phyloP scores from a whole-genome alignment of 352 stramenopile genomes.

The Elongisporangium prolatum region DNA sequence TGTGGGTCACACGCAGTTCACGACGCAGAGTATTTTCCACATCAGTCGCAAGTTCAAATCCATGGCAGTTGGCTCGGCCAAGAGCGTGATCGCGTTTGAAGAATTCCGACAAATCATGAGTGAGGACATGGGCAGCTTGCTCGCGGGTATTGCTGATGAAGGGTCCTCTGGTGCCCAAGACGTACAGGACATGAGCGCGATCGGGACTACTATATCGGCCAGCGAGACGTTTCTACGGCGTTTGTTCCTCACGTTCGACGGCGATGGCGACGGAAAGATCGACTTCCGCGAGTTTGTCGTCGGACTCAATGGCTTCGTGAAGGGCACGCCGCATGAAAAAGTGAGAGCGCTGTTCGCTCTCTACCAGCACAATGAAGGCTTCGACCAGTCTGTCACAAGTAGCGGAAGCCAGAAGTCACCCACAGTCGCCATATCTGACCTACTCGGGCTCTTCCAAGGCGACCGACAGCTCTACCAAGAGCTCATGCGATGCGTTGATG shows the following conservation, averaged over 20 bases:
- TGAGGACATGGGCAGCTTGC: conserved; percentile 21
- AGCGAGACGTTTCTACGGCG: conserved; percentile 38
- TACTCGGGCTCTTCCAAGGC: conserved; percentile 39
- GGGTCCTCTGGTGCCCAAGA: background rate
- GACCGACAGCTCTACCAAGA: conserved; percentile 38
- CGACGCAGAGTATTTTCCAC: conserved; percentile 39
- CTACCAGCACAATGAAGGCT: conserved; percentile 11
- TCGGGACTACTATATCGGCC: conserved; percentile 38
- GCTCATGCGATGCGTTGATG: conserved; percentile 39
- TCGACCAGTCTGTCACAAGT: background rate
- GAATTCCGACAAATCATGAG: conserved; percentile 38
- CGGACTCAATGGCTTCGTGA: conserved; percentile 35
- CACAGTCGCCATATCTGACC: conserved; percentile 32
- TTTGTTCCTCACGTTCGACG: conserved; percentile 36
- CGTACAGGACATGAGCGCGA: conserved; percentile 18
- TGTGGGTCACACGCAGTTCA: conserved; percentile 29
- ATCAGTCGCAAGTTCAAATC: conserved; percentile 49
- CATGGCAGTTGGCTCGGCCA: conserved; percentile 20
- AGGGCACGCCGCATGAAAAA: conserved; percentile 34
- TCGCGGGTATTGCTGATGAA: conserved; percentile 15
- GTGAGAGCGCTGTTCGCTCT: conserved; percentile 35
- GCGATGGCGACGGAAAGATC: conserved; percentile 37
- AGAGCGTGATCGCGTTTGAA: conserved; percentile 34
- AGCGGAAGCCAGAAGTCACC: conserved; percentile 1
- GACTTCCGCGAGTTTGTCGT: conserved; percentile 51